phyloP scores from a whole-genome alignment of 495 filamentous ascomycete genomes.

The Penicillium taxi region DNA sequence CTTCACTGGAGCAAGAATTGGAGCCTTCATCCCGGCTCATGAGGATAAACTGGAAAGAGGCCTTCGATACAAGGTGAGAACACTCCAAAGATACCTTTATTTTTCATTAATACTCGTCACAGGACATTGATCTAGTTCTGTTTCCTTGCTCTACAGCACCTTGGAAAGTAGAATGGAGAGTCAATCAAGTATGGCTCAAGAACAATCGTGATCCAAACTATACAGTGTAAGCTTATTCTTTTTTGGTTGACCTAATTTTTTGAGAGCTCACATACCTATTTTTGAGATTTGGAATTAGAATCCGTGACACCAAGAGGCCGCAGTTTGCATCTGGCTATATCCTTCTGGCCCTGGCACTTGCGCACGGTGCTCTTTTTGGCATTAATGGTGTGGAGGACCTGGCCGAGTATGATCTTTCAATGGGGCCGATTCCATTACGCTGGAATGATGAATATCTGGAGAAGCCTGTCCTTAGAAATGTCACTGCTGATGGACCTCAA shows the following conservation, averaged over 20 bases:
- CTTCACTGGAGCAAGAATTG: no score
- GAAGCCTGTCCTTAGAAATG: slow-evolving; percentile 13
- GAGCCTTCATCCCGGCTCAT: background rate
- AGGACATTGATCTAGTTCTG: slow-evolving; percentile 6
- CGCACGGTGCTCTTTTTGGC: slow-evolving; percentile 10
- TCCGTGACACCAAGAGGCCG: slow-evolving; percentile 11
- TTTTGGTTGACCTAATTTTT: background rate
- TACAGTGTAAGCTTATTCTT: slow-evolving; percentile 3
- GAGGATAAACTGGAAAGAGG: background rate
- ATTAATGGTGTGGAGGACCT: slow-evolving; percentile 8
- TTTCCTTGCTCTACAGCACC: slow-evolving; percentile 6
- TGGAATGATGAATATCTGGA: slow-evolving; percentile 12
- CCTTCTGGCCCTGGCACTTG: slow-evolving; percentile 8
- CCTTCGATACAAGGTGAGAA: slow-evolving; percentile 1
- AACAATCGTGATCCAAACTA: slow-evolving; percentile 8
- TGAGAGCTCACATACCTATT: background rate
- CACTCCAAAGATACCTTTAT: background rate
- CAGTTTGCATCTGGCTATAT: slow-evolving; percentile 12
- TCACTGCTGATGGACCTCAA: slow-evolving; percentile 11
- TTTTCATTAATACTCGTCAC: background rate
- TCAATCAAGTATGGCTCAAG: slow-evolving; percentile 8
- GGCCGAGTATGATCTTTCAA: slow-evolving; percentile 6
- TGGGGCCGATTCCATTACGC: slow-evolving; percentile 1
- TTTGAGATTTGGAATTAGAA: slow-evolving; percentile 13
- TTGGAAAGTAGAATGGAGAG: slow-evolving; percentile 8